phyloP scores from a whole-genome alignment of 1,139 yeast genomes.

The Meyerozyma sp. region DNA sequence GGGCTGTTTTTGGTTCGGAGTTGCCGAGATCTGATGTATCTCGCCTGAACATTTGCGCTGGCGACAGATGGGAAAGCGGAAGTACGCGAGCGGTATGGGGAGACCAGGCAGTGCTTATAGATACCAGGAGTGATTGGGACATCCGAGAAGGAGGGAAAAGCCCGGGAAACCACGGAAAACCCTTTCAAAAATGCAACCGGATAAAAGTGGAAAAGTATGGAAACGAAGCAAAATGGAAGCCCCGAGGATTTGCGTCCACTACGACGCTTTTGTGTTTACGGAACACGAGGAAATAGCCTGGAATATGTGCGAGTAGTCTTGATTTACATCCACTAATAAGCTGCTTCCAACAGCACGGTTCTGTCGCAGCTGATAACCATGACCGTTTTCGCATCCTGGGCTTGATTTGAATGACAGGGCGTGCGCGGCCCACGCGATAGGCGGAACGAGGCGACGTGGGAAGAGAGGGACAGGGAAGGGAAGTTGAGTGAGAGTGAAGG shows the following conservation, averaged over 20 bases:
- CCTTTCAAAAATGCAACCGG: too few species aligned
- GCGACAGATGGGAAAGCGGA: neutral
- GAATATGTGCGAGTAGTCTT: neutral
- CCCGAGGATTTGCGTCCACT: neutral
- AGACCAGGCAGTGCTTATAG: neutral
- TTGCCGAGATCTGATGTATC: neutral
- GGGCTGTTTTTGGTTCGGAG: neutral
- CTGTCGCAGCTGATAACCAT: conserved; percentile 1
- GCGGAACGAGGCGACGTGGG: neutral
- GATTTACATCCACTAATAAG: neutral
- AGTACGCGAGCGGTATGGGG: neutral
- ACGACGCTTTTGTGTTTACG: neutral
- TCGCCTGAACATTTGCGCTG: neutral
- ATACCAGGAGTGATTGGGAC: neutral
- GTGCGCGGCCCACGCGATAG: conserved; percentile 1
- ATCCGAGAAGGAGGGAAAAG: neutral
- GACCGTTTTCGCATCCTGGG: conserved; percentile 1
- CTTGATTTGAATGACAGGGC: conserved; percentile 1
- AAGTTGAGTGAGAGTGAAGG: too few species aligned
- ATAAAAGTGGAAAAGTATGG: neutral
- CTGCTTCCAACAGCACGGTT: neutral
- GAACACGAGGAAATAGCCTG: neutral
- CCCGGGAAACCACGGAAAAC: neutral
- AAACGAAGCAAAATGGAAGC: neutral
- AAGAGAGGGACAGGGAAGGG: neutral